Conservation (phyloP, 768 basidiomycete genomes). For the Termitomyces sp. region DNA sequence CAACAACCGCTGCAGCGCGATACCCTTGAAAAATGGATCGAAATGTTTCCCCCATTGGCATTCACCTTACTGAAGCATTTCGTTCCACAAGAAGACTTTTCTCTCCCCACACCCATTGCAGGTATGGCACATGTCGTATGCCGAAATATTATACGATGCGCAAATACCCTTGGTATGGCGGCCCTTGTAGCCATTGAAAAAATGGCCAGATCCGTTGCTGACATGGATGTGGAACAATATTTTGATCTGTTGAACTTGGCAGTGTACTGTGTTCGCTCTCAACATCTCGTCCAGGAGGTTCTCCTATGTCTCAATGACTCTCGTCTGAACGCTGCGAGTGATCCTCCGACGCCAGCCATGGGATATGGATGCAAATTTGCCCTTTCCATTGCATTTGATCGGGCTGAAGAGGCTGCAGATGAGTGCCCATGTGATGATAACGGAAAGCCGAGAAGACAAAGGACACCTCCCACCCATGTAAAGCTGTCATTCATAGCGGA, state of each 20-base stretch:
- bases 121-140: constrained; percentile 29
- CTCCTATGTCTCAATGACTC: constrained; percentile 54
- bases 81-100: constrained; percentile 32
- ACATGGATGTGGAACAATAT: constrained; percentile 35
- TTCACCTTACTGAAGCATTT: constrained; percentile 46
- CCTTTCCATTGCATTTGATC: constrained; percentile 53
- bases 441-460: constrained; percentile 43
- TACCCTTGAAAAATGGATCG: constrained; percentile 36
- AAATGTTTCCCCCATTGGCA: constrained; percentile 44
- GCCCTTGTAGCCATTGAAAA: constrained; percentile 57
- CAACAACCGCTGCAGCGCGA: constrained; percentile 21
- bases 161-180: constrained; percentile 48
- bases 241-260: constrained; percentile 47
- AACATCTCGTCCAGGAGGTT: constrained; percentile 50
- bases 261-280: constrained; percentile 44
- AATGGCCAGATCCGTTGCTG: constrained; percentile 36
- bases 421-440: constrained; percentile 63
- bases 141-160: constrained; percentile 45
- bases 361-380: constrained; percentile 52
- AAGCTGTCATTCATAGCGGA: constrained; percentile 30
- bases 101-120: constrained; percentile 25
- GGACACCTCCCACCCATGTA: constrained; percentile 35
- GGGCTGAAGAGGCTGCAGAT: constrained; percentile 62
- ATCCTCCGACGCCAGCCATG: constrained; percentile 16
- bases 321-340: constrained; percentile 20